Evolutionary conservation across 1,139 yeast genomes (phyloP), one percentile per base, ranked within the genome.

Genomic region (Pneumocystis sp.): DNA sequence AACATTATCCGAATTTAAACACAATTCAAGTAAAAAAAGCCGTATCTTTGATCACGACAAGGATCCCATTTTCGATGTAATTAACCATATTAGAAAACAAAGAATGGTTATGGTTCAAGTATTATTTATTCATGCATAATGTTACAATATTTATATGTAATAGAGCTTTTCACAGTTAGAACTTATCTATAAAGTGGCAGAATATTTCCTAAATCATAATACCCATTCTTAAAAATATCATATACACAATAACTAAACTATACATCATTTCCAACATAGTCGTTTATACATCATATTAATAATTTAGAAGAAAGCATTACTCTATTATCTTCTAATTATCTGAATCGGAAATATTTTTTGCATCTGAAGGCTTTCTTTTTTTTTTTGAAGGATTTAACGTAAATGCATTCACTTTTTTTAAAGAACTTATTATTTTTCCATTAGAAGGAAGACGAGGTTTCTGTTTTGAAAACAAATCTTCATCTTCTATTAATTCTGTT

Each of bases 371-470:
- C 44, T 63, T 67, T 39, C 63, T 63, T 65, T 67, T 67, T 61
- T 65, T 65, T 42, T 63, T 67, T 31, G 37, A 39, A n/a, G 63
- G 34, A 45, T 63, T 64, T 10, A 59, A 7, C 17, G 57, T 31
- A 10, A 35, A 65, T 10, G 45, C 10, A 12, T 25, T 25, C 21
- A 42, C 21, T 39, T 45, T 50, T 25, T 50, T 50, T 5, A 50
- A 25, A 25, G 57, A 31, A 50, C 34, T 50, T 12, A 37, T 76
- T 57, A 93, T 88, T 74, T 89, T 91, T 62, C 97, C 98, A 12
- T 91, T 89, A 0, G 97, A 97, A 1, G 97, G 97, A 63, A 93
- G 79, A 72, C 93, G 85, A 0, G 96, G 89, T 69, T 95, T 82
- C n/a, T 83, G 81, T 68, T 87, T 87, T 68, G 87, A 84, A 0